Percentiles rank a stretch among this genome's conserved stretches.
phyloP scores from a whole-genome alignment of 2,329 filamentous ascomycete species.

The Lizonia empirigonia region DNA sequence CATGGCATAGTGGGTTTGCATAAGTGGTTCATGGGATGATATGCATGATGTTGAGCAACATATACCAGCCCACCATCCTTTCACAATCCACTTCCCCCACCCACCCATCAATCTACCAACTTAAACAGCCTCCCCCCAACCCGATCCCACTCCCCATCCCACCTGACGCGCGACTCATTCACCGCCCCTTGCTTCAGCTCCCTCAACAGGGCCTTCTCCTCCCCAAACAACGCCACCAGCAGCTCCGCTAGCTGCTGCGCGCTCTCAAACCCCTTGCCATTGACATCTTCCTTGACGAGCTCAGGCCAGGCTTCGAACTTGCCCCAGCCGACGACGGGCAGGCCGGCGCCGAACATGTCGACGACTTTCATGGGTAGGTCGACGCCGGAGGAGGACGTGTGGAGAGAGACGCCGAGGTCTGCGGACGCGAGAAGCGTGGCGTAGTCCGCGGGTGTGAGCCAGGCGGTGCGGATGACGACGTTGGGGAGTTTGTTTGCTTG shows the following conservation, averaged over 20 bases:
- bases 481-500: slow-evolving; percentile 67
- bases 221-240: slow-evolving; percentile 68
- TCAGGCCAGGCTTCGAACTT: slow-evolving; percentile 88
- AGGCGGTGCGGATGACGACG: slow-evolving; percentile 78
- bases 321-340: slow-evolving; percentile 87
- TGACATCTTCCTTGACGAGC: slow-evolving; percentile 83
- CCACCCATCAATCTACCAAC: slow-evolving; percentile 1
- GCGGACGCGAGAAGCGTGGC: slow-evolving; percentile 81
- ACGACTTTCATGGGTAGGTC: slow-evolving; percentile 99
- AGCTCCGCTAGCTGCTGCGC: slow-evolving; percentile 68
- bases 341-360: slow-evolving; percentile 95
- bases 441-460: slow-evolving; percentile 84
- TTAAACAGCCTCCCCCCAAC: slow-evolving; percentile 74
- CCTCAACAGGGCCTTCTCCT: slow-evolving; percentile 60
- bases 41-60: too few relatives aligned
- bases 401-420: slow-evolving; percentile 87
- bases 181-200: slow-evolving; percentile 71
- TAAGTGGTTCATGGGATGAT: too few relatives aligned
- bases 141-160: slow-evolving; percentile 92
- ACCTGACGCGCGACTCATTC: slow-evolving; percentile 74
- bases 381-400: slow-evolving; percentile 91
- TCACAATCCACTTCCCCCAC: not conserved
- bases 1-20: too few relatives aligned
- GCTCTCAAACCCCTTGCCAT: slow-evolving; percentile 83
- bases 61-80: too few relatives aligned